Conservation (phyloP, 208 protist genomes). For the Wallacemonas rigidus region DNA sequence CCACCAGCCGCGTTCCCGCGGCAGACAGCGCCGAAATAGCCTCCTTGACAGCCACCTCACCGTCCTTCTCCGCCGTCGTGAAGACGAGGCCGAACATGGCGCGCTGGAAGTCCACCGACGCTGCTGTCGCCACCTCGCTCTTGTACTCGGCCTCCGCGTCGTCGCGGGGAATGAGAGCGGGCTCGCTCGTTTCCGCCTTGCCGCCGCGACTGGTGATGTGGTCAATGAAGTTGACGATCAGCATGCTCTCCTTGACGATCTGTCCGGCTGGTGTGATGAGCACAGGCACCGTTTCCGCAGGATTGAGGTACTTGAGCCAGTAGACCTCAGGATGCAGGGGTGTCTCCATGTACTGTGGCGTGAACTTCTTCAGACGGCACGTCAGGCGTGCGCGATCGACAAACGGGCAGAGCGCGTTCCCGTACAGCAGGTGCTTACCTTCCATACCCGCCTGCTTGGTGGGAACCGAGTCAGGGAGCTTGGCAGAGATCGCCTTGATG, state of each 20-base stretch:
- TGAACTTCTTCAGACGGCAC: slow-evolving; percentile 9
- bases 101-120: slow-evolving; percentile 7
- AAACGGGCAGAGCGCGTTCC: slow-evolving; percentile 19
- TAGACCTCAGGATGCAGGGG: slow-evolving; percentile 8
- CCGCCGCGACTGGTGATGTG: slow-evolving; percentile 14
- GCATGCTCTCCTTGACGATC: slow-evolving; percentile 19
- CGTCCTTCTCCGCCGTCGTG: slow-evolving; percentile 13
- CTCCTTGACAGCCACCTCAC: slow-evolving; percentile 11
- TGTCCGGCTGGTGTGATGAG: slow-evolving; percentile 4
- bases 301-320: slow-evolving; percentile 19
- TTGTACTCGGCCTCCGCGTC: slow-evolving; percentile 9
- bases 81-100: slow-evolving; percentile 20
- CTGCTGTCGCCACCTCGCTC: slow-evolving; percentile 4
- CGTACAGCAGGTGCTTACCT: slow-evolving; percentile 19
- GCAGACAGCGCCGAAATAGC: not conserved
- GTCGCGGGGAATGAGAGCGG: slow-evolving; percentile 8
- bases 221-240: slow-evolving; percentile 20
- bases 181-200: not conserved
- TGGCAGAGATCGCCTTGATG: slow-evolving; percentile 4
- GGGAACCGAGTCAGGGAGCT: not conserved
- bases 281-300: slow-evolving; percentile 14
- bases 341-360: slow-evolving; percentile 12
- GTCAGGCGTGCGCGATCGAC: slow-evolving; percentile 14
- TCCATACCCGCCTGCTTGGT: slow-evolving; percentile 10
- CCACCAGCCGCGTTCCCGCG: not conserved